Conservation (phyloP, 2,329 filamentous ascomycete genomes). For the Xylaria sp. region DNA sequence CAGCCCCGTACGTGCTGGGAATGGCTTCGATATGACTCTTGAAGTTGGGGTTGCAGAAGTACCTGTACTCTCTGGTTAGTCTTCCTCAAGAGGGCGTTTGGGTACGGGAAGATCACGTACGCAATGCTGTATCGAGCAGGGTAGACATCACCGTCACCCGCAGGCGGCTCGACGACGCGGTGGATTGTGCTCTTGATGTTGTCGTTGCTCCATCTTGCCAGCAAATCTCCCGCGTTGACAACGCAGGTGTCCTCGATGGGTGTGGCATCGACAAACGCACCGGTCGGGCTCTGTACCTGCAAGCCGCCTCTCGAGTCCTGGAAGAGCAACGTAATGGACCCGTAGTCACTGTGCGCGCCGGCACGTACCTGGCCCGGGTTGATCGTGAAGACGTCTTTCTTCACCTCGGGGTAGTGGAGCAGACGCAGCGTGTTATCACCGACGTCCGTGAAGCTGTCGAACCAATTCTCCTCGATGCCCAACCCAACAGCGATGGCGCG, state of each 20-base stretch:
- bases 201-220: constrained; percentile 91
- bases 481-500: constrained; percentile 85
- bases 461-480: constrained; percentile 76
- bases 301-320: constrained; percentile 60
- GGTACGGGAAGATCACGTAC: constrained; percentile 56
- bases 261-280: constrained; percentile 82
- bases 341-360: constrained; percentile 79
- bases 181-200: constrained; percentile 91
- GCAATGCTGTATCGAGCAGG: constrained; percentile 88
- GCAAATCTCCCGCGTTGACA: constrained; percentile 87
- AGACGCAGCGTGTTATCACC: constrained; percentile 78
- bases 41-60: constrained; percentile 91
- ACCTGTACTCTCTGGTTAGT: constrained; percentile 55
- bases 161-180: constrained; percentile 86
- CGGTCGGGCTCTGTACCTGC: constrained; percentile 68
- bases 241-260: constrained; percentile 86
- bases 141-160: constrained; percentile 66
- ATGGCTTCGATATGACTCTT: constrained; percentile 81
- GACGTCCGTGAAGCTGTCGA: constrained; percentile 77
- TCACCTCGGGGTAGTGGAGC: constrained; percentile 79
- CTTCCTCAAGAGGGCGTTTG: constrained; percentile 15
- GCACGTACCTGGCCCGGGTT: constrained; percentile 78
- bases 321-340: constrained; percentile 70
- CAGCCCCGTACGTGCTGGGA: constrained; percentile 75
- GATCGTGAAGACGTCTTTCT: constrained; percentile 71